Evolutionary conservation across 2,329 filamentous ascomycete genomes (phyloP), one percentile per base, ranked within the genome.

Genomic region (Colletotrichum godetiae): DNA sequence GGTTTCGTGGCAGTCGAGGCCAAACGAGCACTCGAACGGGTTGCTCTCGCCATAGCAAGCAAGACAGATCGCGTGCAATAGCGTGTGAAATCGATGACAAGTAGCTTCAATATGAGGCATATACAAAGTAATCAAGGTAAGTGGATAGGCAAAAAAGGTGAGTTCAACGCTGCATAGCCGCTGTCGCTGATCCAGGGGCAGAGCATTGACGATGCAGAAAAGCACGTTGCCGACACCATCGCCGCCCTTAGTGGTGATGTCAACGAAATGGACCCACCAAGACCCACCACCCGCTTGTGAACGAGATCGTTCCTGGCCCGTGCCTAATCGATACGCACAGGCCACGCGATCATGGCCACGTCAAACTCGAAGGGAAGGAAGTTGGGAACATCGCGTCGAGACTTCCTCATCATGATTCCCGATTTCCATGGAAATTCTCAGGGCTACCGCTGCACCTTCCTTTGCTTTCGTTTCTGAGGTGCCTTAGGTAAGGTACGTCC

Each of bases 201-300:
- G 22, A 31, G 33, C 24, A 29, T 56, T 65, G 62, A 61, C 46
- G 24, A 22, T 22, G 24, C 58, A 33, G 53, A 68, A 62, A 74
- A 58, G 49, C 59, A 46, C 55, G 37, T 53, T 49, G 33, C 56
- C 49, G 31, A 29, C 37, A 52, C 59, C 61, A 72, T 22, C 59
- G n/a, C 56, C 49, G 31, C 57, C 31, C 24, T 37, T 31, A 72
- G 72, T 74, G 72, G 72, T 74, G 72, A 74, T 74, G 72, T 74
- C 72, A 74, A 73, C 68, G 72, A 74, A 35, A 35, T 24, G 27
- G 42, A 52, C 27, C 61, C 60, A 46, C 57, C n/a, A 6, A 11
- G 8, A 19, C 3, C 37, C 62, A 57, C 62, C 49, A 52, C 4
- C 15, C 8, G 1, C 4, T 19, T 33, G 29, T 5, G 27, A 42